A percentile compares a stretch with the other conserved stretches of the same genome.
Conservation (phyloP, 2,329 filamentous ascomycete genomes). For the Orbilia blumenaviensis region DNA sequence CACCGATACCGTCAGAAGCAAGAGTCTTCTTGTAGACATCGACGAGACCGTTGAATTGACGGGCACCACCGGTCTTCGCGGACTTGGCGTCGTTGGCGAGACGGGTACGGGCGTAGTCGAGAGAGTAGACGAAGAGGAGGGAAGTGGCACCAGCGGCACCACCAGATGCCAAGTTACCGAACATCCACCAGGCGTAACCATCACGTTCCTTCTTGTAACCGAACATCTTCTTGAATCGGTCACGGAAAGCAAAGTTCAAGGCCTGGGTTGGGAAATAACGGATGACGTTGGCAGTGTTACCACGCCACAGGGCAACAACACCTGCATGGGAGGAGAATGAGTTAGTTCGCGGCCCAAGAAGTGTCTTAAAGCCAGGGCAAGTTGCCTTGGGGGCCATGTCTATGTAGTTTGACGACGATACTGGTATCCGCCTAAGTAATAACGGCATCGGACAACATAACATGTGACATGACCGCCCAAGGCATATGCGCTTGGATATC, state of each 20-base stretch:
- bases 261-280: conserved; percentile 99
- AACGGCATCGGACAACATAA: background rate
- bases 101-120: conserved; percentile 99
- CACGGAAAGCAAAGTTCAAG: conserved; percentile 99
- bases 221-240: conserved; percentile 99
- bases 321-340: conserved; percentile 34
- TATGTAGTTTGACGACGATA: background rate
- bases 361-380: background rate
- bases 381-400: background rate
- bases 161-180: conserved; percentile 99
- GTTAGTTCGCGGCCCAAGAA: background rate
- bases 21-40: conserved; percentile 99
- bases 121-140: conserved; percentile 99
- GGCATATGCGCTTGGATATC: background rate
- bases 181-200: conserved; percentile 99
- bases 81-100: conserved; percentile 99
- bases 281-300: conserved; percentile 99
- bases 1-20: conserved; percentile 95
- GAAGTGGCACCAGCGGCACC: conserved; percentile 99
- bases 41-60: conserved; percentile 99
- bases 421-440: background rate
- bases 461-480: background rate
- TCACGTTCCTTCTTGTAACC: conserved; percentile 99
- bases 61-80: conserved; percentile 94
- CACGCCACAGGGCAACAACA: conserved; percentile 93